These are phyloP conservation scores for Strobilomyces dryophilus DNA, from an alignment of 768 basidiomycete species.

Conservation along the genomic window DNA sequence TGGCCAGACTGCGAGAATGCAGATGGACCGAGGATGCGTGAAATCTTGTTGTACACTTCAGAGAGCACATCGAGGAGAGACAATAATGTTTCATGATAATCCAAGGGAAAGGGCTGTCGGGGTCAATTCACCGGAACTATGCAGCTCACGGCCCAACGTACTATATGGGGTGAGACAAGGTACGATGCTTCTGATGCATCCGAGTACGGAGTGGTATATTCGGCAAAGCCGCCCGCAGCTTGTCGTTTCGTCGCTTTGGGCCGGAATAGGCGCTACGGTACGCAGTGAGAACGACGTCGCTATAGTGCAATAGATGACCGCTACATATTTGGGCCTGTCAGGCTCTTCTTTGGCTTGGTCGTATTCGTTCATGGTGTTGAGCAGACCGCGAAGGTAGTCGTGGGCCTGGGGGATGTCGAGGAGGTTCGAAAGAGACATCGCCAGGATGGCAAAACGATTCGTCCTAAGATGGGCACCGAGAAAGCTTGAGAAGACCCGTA, in stretches of 20 bases:
- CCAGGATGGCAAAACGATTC: conserved; percentile 77
- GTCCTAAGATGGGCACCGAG: conserved; percentile 46
- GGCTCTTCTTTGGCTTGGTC: conserved; percentile 59
- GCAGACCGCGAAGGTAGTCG: conserved; percentile 73
- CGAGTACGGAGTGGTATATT: conserved; percentile 56
- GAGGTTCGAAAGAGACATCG: conserved; percentile 78
- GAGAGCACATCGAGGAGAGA: conserved; percentile 87
- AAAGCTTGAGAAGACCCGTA: neutral
- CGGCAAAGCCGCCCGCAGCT: conserved; percentile 46
- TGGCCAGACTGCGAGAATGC: conserved; percentile 66
- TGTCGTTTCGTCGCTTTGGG: conserved; percentile 54
- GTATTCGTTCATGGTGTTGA: conserved; percentile 70
- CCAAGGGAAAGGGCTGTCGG: conserved; percentile 76
- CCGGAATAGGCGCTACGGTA: conserved; percentile 52
- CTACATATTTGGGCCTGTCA: conserved; percentile 67
- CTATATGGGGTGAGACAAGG: conserved; percentile 71
- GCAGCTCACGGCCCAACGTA: conserved; percentile 34
- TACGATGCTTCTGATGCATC: conserved; percentile 65
- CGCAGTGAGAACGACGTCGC: conserved; percentile 8
- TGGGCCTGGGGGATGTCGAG: conserved; percentile 78
- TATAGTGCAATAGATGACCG: conserved; percentile 4
- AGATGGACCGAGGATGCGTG: conserved; percentile 77
- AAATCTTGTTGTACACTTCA: conserved; percentile 86
- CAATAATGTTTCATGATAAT: conserved; percentile 86
- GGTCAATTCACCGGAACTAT: conserved; percentile 3